These are phyloP conservation scores for Aspergillus ruber DNA, from an alignment of 2,329 filamentous ascomycete genomes.

Conservation along the genomic window DNA sequence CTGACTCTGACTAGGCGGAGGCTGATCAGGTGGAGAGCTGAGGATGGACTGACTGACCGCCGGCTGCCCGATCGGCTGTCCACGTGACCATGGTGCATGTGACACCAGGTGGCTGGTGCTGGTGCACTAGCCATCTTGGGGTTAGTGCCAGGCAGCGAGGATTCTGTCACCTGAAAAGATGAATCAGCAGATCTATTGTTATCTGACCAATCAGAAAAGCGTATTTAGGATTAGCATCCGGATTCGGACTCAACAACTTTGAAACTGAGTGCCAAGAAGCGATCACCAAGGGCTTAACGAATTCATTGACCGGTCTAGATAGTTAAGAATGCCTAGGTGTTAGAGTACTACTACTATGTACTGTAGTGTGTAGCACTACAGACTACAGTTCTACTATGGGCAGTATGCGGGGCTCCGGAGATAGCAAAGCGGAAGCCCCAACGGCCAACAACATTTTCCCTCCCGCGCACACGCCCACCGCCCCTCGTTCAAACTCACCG, in stretches of 20 bases:
- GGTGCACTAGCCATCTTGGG: background rate
- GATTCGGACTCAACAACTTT: too few species aligned
- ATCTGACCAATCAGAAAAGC: background rate
- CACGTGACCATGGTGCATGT: background rate
- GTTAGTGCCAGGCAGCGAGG: too few species aligned
- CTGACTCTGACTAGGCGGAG: background rate
- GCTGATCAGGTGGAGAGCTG: background rate
- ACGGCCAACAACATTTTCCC: slow-evolving; percentile 32
- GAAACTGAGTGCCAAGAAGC: too few species aligned
- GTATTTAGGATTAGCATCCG: too few species aligned
- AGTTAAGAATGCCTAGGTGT: too few species aligned
- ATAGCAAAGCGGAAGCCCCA: slow-evolving; percentile 5
- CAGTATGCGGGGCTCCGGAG: slow-evolving; percentile 13
- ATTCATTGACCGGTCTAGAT: too few species aligned
- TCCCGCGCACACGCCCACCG: slow-evolving; percentile 19
- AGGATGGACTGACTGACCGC: background rate
- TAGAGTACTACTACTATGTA: too few species aligned
- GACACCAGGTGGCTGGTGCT: background rate
- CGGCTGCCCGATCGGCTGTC: too few species aligned
- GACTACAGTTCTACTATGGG: too few species aligned
- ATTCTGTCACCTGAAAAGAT: background rate
- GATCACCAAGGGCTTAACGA: too few species aligned
- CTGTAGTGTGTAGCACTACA: too few species aligned
- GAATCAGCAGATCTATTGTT: background rate
- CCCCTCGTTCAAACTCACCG: slow-evolving; percentile 10